Base-by-base conservation (phyloP, 2,329 filamentous ascomycete species). In the Aspergillus eucalypticola region DNA sequence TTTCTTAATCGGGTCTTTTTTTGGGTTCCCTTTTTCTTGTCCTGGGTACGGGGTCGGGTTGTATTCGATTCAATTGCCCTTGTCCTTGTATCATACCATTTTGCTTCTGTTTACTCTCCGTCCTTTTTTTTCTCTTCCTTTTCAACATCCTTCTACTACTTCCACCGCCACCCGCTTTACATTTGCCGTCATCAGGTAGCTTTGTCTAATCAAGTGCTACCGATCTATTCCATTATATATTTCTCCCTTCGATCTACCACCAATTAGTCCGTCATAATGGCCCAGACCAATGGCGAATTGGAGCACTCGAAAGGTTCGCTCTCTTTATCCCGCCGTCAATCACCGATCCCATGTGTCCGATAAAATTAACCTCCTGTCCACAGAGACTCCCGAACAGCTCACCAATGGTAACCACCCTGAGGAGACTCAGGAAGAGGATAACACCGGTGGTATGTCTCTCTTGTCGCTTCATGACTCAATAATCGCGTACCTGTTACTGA, bases 291-390 rank as follows among this genome's bases (percentile, higher is more conserved):
- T 74, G 75, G 71, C 56, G 70, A 73, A 35, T 61, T 69, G 67
- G 75, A 77, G 71, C 69, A 73, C 71, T 72, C 74, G 62, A 73
- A 77, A 75, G 76, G 76, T 78, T 62, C 49, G 63, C 53, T 41
- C 27, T 53, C 52, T 23, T 27, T 21, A 5, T 13, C 23, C 41
- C 2, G 48, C 54, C 32, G 50, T 11, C 44, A 29, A 17, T 58
- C 32, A 15, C 51, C 38, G 35, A 29, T 17, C 42, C 27, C 15
- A 32, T 19, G 15, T 13, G 10, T 13, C 56, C 53, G 49, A 56
- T 21, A 64, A 35, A 64, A 59, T 61, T 70, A 64, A 71, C 59
- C 19, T 27, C 7, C 25, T 41, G 21, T 19, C 35, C 54, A 58
- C 63, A 76, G 74, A 76, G 69, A 67, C 70, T 71, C 66, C 74